Percentiles rank a stretch among this genome's conserved stretches.
These are phyloP conservation scores for Fusarium staphyleae DNA, from an alignment of 2,329 filamentous ascomycete species.

Conservation along the genomic window DNA sequence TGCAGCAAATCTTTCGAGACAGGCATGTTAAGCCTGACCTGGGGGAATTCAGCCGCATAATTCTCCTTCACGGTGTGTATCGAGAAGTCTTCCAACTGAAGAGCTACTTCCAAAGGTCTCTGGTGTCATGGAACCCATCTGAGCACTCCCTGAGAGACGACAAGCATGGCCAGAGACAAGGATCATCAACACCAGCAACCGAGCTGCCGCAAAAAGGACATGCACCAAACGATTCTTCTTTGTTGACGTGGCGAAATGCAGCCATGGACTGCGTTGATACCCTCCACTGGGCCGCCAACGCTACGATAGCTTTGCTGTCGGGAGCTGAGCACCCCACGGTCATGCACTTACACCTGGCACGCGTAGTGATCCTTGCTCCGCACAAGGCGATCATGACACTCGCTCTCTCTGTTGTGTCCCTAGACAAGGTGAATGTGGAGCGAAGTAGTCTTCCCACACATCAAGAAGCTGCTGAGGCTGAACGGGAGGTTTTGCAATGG, in stretches of 20 bases:
- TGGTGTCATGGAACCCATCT: constrained; percentile 27
- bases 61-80: constrained; percentile 35
- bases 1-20: constrained; percentile 18
- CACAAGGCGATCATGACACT: constrained; percentile 54
- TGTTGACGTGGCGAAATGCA: constrained; percentile 51
- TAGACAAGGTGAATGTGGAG: neutral
- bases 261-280: constrained; percentile 59
- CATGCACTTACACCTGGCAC: constrained; percentile 61
- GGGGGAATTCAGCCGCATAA: constrained; percentile 31
- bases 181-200: too few relatives aligned
- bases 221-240: neutral
- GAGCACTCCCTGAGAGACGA: neutral
- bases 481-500: constrained; percentile 46
- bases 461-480: constrained; percentile 30
- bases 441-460: constrained; percentile 20
- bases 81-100: constrained; percentile 27
- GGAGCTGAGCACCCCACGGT: constrained; percentile 63
- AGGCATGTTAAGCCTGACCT: constrained; percentile 26
- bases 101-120: constrained; percentile 22
- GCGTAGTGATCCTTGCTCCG: constrained; percentile 60
- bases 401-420: constrained; percentile 37
- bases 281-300: constrained; percentile 65
- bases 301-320: constrained; percentile 54
- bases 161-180: too few relatives aligned
- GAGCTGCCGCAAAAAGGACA: too few relatives aligned